Conservation (phyloP, 305 asterid genomes). For the Solanum chacoense region DNA sequence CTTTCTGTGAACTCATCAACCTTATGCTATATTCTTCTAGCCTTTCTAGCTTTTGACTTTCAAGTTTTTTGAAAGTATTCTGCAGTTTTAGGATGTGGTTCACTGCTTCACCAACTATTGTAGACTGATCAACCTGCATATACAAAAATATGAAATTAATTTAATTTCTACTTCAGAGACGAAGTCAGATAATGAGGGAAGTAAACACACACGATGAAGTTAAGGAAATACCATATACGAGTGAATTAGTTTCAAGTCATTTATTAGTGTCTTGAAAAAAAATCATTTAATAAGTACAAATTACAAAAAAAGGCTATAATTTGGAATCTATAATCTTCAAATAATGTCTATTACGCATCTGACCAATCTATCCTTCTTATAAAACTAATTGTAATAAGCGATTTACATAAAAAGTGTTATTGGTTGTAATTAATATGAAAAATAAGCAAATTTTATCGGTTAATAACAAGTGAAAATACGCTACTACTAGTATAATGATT, state of each 20-base stretch:
- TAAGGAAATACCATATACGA: neutral
- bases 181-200: neutral
- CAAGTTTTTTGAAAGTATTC: slow-evolving; percentile 11
- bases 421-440: too few species aligned
- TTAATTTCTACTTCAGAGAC: neutral
- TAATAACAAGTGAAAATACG: too few species aligned
- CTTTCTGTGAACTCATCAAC: neutral
- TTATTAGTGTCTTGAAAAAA: neutral
- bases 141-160: neutral
- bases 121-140: slow-evolving; percentile 47
- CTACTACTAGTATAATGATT: too few species aligned
- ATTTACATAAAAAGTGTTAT: too few species aligned
- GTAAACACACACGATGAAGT: neutral
- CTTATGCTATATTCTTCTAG: neutral
- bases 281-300: too few species aligned
- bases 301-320: too few species aligned
- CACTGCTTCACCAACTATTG: slow-evolving; percentile 49
- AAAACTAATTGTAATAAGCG: neutral
- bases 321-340: too few species aligned
- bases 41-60: slow-evolving; percentile 27
- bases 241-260: neutral
- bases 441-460: too few species aligned
- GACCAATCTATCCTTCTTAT: neutral
- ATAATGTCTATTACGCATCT: neutral
- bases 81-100: slow-evolving; percentile 24